Percentiles rank a stretch among this genome's conserved stretches.
Evolutionary conservation across 208 protist genomes (phyloP).

Genomic region (Blechomonas ayalai): DNA sequence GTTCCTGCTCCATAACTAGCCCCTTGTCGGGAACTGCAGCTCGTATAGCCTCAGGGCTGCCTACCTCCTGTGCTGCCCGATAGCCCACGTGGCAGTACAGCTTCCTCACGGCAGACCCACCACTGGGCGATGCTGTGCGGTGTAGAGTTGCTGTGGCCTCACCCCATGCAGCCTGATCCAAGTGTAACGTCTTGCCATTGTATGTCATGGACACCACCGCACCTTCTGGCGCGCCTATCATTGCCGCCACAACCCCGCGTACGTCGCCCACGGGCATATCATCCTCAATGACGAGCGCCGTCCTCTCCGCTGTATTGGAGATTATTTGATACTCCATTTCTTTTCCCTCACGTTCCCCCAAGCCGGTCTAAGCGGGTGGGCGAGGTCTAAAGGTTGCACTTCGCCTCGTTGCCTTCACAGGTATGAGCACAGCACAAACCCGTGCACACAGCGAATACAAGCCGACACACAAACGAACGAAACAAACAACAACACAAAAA

Average conservation of each 20-base stretch:
- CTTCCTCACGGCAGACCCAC: slow-evolving; percentile 21
- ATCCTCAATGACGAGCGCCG: slow-evolving; percentile 55
- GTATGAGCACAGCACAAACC: not conserved
- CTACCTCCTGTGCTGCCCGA: slow-evolving; percentile 11
- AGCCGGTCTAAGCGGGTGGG: too few relatives aligned
- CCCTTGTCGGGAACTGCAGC: slow-evolving; percentile 23
- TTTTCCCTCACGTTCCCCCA: too few relatives aligned
- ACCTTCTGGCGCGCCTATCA: slow-evolving; percentile 40
- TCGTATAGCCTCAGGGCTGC: slow-evolving; percentile 37
- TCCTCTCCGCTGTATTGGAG: slow-evolving; percentile 52
- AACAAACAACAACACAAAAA: slow-evolving; percentile 5
- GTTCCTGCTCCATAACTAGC: slow-evolving; percentile 16
- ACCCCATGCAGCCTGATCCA: slow-evolving; percentile 35
- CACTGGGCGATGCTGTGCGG: slow-evolving; percentile 4
- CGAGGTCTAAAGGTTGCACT: not conserved
- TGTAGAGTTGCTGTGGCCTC: slow-evolving; percentile 11
- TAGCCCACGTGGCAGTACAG: slow-evolving; percentile 49
- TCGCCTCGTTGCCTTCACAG: not conserved
- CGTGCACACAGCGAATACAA: slow-evolving; percentile 1
- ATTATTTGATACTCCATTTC: slow-evolving; percentile 67
- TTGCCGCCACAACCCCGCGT: slow-evolving; percentile 40
- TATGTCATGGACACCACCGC: slow-evolving; percentile 35
- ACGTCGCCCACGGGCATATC: slow-evolving; percentile 72
- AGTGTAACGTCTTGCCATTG: slow-evolving; percentile 39
- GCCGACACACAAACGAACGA: slow-evolving; percentile 1